A percentile compares a stretch with the other conserved stretches of the same genome.
These are phyloP conservation scores for Lactarius hatsudake DNA, from an alignment of 768 basidiomycete species.

Conservation along the genomic window DNA sequence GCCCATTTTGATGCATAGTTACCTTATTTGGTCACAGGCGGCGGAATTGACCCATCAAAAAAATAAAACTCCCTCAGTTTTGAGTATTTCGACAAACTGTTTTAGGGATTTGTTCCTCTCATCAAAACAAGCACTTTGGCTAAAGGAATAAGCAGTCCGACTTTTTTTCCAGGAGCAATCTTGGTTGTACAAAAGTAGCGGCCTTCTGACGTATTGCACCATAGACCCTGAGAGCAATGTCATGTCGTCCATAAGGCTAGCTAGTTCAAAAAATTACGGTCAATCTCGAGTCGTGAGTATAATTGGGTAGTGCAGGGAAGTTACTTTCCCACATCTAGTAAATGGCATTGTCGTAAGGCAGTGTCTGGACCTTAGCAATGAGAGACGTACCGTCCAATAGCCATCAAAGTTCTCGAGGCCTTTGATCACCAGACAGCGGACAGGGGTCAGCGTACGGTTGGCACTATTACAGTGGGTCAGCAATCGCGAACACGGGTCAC, in stretches of 20 bases:
- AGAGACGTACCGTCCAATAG: conserved; percentile 80
- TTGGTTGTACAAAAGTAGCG: too few relatives aligned
- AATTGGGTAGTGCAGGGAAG: conserved; percentile 30
- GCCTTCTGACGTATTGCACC: too few relatives aligned
- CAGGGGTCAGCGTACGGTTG: conserved; percentile 90
- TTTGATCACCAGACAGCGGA: conserved; percentile 85
- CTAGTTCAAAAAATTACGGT: conserved; percentile 40
- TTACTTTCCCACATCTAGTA: conserved; percentile 88
- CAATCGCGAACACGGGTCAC: not conserved
- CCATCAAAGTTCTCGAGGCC: conserved; percentile 89
- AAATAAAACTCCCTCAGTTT: too few relatives aligned
- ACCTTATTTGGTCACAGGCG: too few relatives aligned
- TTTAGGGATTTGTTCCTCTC: too few relatives aligned
- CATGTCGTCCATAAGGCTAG: conserved; percentile 92
- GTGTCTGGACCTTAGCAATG: conserved; percentile 11
- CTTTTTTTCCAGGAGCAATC: too few relatives aligned
- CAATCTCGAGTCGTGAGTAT: not conserved
- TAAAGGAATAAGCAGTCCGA: too few relatives aligned
- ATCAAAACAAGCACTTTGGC: too few relatives aligned
- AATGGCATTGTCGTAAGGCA: conserved; percentile 16
- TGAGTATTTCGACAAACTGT: too few relatives aligned
- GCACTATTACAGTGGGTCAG: conserved; percentile 51
- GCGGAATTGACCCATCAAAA: too few relatives aligned
- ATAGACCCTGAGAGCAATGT: conserved; percentile 87
- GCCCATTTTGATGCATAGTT: too few relatives aligned